phyloP scores from a whole-genome alignment of 805 yeast species.

The Metschnikowia similis region DNA sequence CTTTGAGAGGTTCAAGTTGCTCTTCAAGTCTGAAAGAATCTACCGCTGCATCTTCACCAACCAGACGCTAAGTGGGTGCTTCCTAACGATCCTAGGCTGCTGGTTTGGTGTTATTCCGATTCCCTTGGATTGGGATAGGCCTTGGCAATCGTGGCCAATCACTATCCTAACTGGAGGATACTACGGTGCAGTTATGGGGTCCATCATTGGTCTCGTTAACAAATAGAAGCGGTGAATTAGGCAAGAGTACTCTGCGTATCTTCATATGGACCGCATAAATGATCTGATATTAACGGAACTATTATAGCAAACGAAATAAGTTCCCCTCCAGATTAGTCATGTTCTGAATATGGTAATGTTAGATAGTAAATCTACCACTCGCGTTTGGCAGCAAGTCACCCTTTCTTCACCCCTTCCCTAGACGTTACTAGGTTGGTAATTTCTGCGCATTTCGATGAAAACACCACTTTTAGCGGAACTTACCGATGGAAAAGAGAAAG shows the following conservation, averaged over 20 bases:
- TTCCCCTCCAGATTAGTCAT: too few species aligned
- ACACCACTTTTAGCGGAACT: too few species aligned
- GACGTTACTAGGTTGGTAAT: too few species aligned
- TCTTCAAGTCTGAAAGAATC: constrained; percentile 21
- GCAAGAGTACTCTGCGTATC: too few species aligned
- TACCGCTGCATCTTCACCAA: constrained; percentile 28
- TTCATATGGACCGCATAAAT: too few species aligned
- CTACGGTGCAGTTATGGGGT: constrained; percentile 64
- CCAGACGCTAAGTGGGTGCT: constrained; percentile 24
- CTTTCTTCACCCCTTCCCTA: too few species aligned
- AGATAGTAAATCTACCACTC: too few species aligned
- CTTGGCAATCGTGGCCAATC: constrained; percentile 96
- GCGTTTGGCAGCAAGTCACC: too few species aligned
- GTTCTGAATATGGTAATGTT: too few species aligned
- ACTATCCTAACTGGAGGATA: constrained; percentile 79
- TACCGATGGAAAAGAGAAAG: too few species aligned
- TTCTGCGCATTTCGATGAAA: too few species aligned
- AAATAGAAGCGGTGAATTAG: not conserved
- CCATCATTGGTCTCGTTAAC: constrained; percentile 4
- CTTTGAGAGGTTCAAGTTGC: constrained; percentile 29
- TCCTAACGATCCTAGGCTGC: constrained; percentile 52
- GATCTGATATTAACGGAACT: too few species aligned
- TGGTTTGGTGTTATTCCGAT: constrained; percentile 95
- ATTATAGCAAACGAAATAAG: not conserved
- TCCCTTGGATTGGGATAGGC: constrained; percentile 96